Percentiles rank a stretch among this genome's conserved stretches.
Conservation (phyloP, 2,329 filamentous ascomycete genomes). For the Colletotrichum musicola region DNA sequence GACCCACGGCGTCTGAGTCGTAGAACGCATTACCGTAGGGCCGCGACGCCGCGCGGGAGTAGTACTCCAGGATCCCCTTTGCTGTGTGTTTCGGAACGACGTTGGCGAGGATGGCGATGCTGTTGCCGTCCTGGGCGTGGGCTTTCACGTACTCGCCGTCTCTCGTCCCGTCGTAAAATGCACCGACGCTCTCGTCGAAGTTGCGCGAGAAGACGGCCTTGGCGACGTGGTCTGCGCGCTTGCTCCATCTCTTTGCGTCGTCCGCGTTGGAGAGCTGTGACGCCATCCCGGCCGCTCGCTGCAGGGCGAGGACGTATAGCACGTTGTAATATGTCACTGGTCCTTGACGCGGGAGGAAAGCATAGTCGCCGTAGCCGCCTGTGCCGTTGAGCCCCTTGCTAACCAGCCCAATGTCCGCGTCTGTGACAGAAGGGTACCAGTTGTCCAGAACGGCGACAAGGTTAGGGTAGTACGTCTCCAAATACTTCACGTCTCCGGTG, state of each 20-base stretch:
- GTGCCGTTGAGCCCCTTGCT: slow-evolving; percentile 51
- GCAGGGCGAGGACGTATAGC: slow-evolving; percentile 61
- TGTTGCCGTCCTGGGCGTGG: slow-evolving; percentile 66
- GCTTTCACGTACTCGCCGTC: slow-evolving; percentile 46
- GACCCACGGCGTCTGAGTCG: slow-evolving; percentile 55
- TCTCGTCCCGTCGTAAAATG: slow-evolving; percentile 58
- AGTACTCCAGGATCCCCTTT: slow-evolving; percentile 54
- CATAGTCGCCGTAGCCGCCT: slow-evolving; percentile 63
- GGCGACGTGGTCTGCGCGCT: slow-evolving; percentile 51
- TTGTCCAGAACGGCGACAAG: slow-evolving; percentile 57
- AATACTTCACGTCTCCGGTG: slow-evolving; percentile 58
- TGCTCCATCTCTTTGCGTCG: slow-evolving; percentile 56
- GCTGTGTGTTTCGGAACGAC: slow-evolving; percentile 48
- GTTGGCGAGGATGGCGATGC: slow-evolving; percentile 57
- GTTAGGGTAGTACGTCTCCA: slow-evolving; percentile 55
- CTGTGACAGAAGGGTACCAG: slow-evolving; percentile 59
- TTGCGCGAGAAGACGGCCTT: slow-evolving; percentile 52
- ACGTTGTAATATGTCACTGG: slow-evolving; percentile 66
- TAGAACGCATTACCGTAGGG: slow-evolving; percentile 66
- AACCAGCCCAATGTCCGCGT: slow-evolving; percentile 54
- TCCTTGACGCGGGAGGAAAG: slow-evolving; percentile 61
- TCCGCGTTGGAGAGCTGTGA: slow-evolving; percentile 43
- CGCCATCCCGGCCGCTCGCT: slow-evolving; percentile 58
- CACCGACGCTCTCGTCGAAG: slow-evolving; percentile 57
- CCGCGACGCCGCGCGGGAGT: slow-evolving; percentile 49